These are phyloP conservation scores for Colletotrichum phormii DNA, from an alignment of 2,329 filamentous ascomycete species.

Conservation along the genomic window DNA sequence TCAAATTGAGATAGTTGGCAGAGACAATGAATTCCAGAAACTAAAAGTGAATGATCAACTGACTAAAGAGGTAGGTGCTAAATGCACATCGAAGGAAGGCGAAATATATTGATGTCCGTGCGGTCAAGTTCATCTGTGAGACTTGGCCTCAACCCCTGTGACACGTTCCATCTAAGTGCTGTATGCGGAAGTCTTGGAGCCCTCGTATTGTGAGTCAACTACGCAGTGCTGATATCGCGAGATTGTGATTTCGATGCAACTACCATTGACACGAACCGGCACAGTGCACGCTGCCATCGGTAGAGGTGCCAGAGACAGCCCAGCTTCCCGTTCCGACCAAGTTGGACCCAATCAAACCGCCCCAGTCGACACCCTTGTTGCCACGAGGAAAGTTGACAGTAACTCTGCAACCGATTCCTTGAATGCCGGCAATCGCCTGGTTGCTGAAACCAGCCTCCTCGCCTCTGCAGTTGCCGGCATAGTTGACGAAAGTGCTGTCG, in stretches of 20 bases:
- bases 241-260: not conserved
- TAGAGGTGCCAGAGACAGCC: conserved; percentile 16
- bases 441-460: conserved; percentile 5
- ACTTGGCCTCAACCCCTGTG: not conserved
- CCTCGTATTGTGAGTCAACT: not conserved
- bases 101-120: not conserved
- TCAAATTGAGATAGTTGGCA: not conserved
- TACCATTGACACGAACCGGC: conserved; percentile 22
- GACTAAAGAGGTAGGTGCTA: not conserved
- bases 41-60: not conserved
- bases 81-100: not conserved
- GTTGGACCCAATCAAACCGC: conserved; percentile 9
- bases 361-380: conserved; percentile 26
- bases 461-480: conserved; percentile 17
- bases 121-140: not conserved
- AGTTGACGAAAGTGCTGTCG: conserved; percentile 16
- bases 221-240: not conserved
- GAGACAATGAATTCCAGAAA: not conserved
- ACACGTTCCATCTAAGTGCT: too few species aligned
- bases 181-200: not conserved
- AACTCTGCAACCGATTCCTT: conserved; percentile 16
- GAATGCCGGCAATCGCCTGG: conserved; percentile 9
- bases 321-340: conserved; percentile 16
- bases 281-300: conserved; percentile 16
- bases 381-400: conserved; percentile 16